These are phyloP conservation scores for Guyanaporus albipodus DNA, from an alignment of 768 basidiomycete genomes.

Conservation along the genomic window DNA sequence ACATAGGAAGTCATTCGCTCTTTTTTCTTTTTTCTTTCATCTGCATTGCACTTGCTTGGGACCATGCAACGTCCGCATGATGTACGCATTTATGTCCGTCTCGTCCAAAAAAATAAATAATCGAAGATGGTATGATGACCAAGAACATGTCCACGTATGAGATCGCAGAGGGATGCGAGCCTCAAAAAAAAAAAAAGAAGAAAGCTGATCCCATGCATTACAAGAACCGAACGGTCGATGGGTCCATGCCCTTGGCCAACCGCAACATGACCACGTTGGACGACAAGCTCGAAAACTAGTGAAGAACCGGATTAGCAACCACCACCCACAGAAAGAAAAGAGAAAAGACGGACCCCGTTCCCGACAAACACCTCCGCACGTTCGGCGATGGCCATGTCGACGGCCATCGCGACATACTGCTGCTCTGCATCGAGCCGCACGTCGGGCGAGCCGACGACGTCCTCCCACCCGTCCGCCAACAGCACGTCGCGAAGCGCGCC, in stretches of 20 bases:
- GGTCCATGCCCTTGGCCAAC: slow-evolving; percentile 42
- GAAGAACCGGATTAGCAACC: too few species aligned
- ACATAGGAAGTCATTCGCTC: too few species aligned
- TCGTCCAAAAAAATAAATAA: too few species aligned
- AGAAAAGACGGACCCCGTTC: slow-evolving; percentile 46
- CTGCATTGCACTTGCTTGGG: too few species aligned
- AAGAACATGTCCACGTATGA: too few species aligned
- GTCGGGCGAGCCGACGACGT: slow-evolving; percentile 41
- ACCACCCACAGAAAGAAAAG: neutral
- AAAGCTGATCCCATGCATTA: too few species aligned
- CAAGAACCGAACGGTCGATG: slow-evolving; percentile 39
- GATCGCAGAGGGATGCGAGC: too few species aligned
- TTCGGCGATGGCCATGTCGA: slow-evolving; percentile 60
- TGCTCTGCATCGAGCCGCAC: slow-evolving; percentile 44
- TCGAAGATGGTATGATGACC: too few species aligned
- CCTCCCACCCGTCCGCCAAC: slow-evolving; percentile 47
- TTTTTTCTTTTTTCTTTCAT: too few species aligned
- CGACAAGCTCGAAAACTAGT: slow-evolving; percentile 45
- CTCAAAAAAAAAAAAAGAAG: too few species aligned
- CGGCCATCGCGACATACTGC: slow-evolving; percentile 44
- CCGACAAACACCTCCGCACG: slow-evolving; percentile 57
- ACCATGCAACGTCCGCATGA: too few species aligned
- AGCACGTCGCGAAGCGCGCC: slow-evolving; percentile 37
- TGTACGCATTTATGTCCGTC: too few species aligned
- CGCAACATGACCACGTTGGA: slow-evolving; percentile 48